These are phyloP conservation scores for Syncephalastrum monosporum DNA, from an alignment of 371 early-diverging fungal species.

Conservation along the genomic window DNA sequence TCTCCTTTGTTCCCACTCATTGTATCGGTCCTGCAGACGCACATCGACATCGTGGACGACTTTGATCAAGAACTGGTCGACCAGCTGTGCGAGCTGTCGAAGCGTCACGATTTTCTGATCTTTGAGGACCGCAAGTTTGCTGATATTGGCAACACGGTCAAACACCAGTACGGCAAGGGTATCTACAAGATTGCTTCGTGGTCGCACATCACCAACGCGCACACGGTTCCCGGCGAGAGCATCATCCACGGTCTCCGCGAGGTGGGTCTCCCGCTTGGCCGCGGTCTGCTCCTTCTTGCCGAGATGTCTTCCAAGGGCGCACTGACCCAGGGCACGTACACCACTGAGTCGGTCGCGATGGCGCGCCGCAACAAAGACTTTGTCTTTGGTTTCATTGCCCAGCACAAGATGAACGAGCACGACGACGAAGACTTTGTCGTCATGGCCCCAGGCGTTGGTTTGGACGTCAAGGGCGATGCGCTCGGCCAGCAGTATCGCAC, in stretches of 20 bases:
- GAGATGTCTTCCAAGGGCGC: conserved; percentile 95
- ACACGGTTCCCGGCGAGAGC: conserved; percentile 94
- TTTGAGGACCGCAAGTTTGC: conserved; percentile 99
- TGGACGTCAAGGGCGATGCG: conserved; percentile 80
- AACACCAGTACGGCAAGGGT: conserved; percentile 89
- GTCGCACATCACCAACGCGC: conserved; percentile 95
- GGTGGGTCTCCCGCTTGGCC: conserved; percentile 79
- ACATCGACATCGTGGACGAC: conserved; percentile 92
- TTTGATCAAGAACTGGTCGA: conserved; percentile 83
- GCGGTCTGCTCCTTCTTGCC: conserved; percentile 88
- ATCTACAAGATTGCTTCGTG: conserved; percentile 91
- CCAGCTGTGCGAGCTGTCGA: conserved; percentile 70
- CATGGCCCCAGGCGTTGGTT: conserved; percentile 94
- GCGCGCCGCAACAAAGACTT: conserved; percentile 86
- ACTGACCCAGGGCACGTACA: conserved; percentile 80
- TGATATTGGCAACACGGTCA: conserved; percentile 94
- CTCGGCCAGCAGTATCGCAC: conserved; percentile 95
- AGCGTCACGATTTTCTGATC: conserved; percentile 90
- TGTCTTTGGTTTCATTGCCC: conserved; percentile 94
- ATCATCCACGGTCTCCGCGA: conserved; percentile 88
- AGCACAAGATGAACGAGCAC: conserved; percentile 64
- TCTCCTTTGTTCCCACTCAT: neutral
- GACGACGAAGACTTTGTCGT: conserved; percentile 81
- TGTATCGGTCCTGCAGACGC: conserved; percentile 61
- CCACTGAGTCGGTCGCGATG: conserved; percentile 82